Percentiles rank a stretch among this genome's conserved stretches.
These are phyloP conservation scores for Ilex aquifolium DNA, from an alignment of 257 asterid genomes.

Conservation along the genomic window DNA sequence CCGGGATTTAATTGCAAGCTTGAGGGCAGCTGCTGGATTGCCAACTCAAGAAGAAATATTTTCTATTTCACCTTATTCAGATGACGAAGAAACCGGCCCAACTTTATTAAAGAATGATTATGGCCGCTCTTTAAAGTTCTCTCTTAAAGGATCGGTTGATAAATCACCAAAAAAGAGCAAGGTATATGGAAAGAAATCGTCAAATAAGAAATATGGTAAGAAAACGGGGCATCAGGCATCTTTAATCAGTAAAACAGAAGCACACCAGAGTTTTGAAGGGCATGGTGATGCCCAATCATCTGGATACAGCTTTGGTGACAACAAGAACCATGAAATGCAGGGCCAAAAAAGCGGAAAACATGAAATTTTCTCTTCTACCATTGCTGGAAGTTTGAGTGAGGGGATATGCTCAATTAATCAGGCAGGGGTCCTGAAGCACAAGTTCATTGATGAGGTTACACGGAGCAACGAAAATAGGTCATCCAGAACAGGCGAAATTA, in stretches of 20 bases:
- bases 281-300: constrained; percentile 26
- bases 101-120: constrained; percentile 42
- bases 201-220: constrained; percentile 60
- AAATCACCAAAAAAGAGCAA: constrained; percentile 72
- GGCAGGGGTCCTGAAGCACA: constrained; percentile 43
- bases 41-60: constrained; percentile 93
- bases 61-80: constrained; percentile 77
- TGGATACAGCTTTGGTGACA: constrained; percentile 30
- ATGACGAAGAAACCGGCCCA: constrained; percentile 77
- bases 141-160: constrained; percentile 74
- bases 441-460: constrained; percentile 45
- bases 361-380: constrained; percentile 40
- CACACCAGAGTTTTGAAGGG: constrained; percentile 30
- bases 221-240: constrained; percentile 45
- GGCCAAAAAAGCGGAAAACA: constrained; percentile 35
- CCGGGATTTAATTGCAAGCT: constrained; percentile 65
- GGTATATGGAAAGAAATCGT: constrained; percentile 60
- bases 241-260: constrained; percentile 28
- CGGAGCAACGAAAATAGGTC: constrained; percentile 38
- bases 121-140: constrained; percentile 69
- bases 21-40: constrained; percentile 93
- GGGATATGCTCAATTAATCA: constrained; percentile 37
- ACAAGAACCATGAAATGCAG: constrained; percentile 32
- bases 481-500: constrained; percentile 60
- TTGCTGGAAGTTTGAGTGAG: constrained; percentile 48